phyloP scores from a whole-genome alignment of 1,139 yeast genomes.

The Hansenula lynferdii region DNA sequence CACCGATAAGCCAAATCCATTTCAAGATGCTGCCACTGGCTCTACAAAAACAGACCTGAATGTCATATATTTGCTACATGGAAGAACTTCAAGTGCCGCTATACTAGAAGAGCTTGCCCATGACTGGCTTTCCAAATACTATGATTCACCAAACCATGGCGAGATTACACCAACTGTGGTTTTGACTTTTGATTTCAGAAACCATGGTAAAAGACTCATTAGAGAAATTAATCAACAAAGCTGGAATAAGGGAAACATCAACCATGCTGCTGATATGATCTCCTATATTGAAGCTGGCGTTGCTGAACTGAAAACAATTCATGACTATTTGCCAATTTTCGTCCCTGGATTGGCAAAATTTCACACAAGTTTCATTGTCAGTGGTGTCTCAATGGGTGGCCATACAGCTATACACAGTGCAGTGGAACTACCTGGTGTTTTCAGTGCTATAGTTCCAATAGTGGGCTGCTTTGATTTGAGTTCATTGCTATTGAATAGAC shows the following conservation, averaged over 20 bases:
- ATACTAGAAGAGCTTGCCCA: not conserved
- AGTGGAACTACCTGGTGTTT: constrained; percentile 33
- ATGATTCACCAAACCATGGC: not conserved
- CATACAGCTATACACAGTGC: constrained; percentile 51
- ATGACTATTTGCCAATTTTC: constrained; percentile 44
- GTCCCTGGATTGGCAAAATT: constrained; percentile 30
- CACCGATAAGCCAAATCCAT: constrained; percentile 6
- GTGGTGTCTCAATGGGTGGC: constrained; percentile 61
- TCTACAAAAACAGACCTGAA: not conserved
- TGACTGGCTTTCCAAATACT: not conserved
- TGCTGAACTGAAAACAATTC: constrained; percentile 42
- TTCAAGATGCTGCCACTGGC: not conserved
- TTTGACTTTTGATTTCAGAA: constrained; percentile 53
- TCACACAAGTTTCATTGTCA: constrained; percentile 33
- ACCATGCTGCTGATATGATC: constrained; percentile 52
- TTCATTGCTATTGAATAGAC: constrained; percentile 38
- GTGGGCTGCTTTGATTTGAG: constrained; percentile 43
- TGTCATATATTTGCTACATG: constrained; percentile 11
- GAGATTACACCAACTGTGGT: constrained; percentile 31
- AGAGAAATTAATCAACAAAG: constrained; percentile 32
- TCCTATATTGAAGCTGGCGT: constrained; percentile 48
- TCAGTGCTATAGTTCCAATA: constrained; percentile 40
- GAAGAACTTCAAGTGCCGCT: constrained; percentile 3
- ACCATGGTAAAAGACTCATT: constrained; percentile 52
- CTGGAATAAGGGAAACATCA: constrained; percentile 44